A percentile compares a stretch with the other conserved stretches of the same genome.
These are phyloP conservation scores for Marchantia polymorpha DNA, from an alignment of 225 moss, liverwort and hornwort genomes.

Conservation along the genomic window DNA sequence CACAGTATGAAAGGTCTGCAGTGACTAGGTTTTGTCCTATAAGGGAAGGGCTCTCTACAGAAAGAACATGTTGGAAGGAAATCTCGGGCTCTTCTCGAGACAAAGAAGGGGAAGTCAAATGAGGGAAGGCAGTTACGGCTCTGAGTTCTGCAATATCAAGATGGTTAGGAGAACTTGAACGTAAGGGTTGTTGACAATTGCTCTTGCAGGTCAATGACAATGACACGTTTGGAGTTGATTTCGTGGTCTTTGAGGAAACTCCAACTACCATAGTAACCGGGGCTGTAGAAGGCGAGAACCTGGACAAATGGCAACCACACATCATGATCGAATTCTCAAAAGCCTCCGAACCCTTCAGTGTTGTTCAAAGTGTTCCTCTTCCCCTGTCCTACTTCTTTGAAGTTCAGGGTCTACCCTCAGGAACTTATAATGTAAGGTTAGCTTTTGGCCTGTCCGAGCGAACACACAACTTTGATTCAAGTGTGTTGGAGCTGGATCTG, in stretches of 20 bases:
- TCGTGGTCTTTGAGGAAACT: conserved; percentile 80
- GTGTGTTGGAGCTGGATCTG: conserved; percentile 62
- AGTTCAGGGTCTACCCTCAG: conserved; percentile 67
- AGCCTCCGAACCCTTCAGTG: conserved; percentile 43
- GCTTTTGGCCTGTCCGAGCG: conserved; percentile 50
- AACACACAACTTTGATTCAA: conserved; percentile 62
- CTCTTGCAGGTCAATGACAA: conserved; percentile 49
- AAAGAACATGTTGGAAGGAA: not conserved
- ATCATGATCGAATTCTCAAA: conserved; percentile 56
- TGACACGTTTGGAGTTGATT: conserved; percentile 60
- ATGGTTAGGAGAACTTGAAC: not conserved
- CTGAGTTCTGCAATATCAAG: not conserved
- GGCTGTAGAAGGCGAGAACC: conserved; percentile 55
- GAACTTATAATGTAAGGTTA: conserved; percentile 53
- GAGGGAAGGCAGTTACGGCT: not conserved
- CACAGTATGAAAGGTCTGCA: not conserved
- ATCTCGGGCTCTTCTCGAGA: not conserved
- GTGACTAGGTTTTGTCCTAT: not conserved
- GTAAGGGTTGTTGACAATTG: not conserved
- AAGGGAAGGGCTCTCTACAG: not conserved
- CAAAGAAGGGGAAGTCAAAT: not conserved
- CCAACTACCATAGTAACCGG: conserved; percentile 63
- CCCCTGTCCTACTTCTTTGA: conserved; percentile 73
- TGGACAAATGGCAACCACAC: conserved; percentile 76
- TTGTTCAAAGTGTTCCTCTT: conserved; percentile 47